Conservation (phyloP, 208 protist genomes). For the Leishmania guyanensis region DNA sequence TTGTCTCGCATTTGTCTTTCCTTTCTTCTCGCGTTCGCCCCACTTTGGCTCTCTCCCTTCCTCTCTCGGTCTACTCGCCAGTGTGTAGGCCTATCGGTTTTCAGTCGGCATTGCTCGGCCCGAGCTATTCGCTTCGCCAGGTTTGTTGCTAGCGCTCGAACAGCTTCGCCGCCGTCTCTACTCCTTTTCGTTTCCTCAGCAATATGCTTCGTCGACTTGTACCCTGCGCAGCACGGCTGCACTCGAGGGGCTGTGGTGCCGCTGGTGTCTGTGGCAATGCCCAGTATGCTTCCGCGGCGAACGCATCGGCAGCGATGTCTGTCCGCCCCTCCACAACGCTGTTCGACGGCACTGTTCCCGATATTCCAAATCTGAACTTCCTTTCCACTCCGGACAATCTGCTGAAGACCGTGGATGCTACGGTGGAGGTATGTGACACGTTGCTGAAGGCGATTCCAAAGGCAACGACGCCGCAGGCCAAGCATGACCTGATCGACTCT, state of each 20-base stretch:
- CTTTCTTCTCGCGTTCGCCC: background rate
- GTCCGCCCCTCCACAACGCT: background rate
- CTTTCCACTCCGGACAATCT: constrained; percentile 64
- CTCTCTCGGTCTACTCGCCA: background rate
- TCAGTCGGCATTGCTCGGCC: background rate
- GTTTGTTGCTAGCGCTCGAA: background rate
- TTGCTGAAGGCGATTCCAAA: constrained; percentile 78
- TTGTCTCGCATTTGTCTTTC: too few species aligned
- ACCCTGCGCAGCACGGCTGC: background rate
- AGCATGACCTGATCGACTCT: constrained; percentile 91
- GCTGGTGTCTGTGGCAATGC: background rate
- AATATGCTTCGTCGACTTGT: constrained; percentile 42
- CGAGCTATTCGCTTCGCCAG: background rate
- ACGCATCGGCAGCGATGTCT: constrained; percentile 9
- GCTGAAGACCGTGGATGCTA: constrained; percentile 67
- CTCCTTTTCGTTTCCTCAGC: background rate
- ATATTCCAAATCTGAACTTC: constrained; percentile 82
- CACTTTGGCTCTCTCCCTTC: background rate
- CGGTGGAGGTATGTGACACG: constrained; percentile 71
- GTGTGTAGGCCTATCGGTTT: background rate
- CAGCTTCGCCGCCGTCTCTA: background rate
- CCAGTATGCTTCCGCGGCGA: background rate
- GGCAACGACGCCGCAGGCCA: constrained; percentile 64
- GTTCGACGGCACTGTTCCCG: constrained; percentile 27
- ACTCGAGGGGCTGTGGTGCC: background rate